Evolutionary conservation across 2,329 filamentous ascomycete species (phyloP), one percentile per base, ranked within the genome.

Genomic region (Exserohilum rostratum): DNA sequence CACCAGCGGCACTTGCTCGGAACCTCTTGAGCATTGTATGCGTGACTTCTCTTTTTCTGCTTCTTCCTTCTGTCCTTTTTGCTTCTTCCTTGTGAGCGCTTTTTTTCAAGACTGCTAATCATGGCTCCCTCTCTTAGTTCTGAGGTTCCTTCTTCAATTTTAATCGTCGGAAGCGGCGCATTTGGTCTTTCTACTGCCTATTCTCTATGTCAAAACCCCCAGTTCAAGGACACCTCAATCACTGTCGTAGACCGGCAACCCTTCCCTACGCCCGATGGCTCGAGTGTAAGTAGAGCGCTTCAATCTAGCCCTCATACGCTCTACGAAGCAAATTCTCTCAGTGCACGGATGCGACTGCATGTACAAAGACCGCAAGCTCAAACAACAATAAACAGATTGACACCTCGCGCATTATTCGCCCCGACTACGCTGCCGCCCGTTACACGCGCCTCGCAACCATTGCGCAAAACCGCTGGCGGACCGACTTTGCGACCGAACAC

Each of bases 361-460:
- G 34, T 9, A 29, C 35, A 22, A 49, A 45, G 22, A 31, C 25
- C 30, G 20, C 18, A 42, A 37, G 15, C 46, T 57, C 22, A 50
- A 58, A 29, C 43, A 10, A 25, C 13, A 15, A 40, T 38, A 52
- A 13, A 46, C 46, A 77, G 74, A 77, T 87, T 57, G 85, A 88
- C 70, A 79, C 79, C 40, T 86, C 83, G 18, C 84, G 85, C 51
- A 87, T 87, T 61, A 80, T 88, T 45, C 81, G 85, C 30, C 82
- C 87, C 33, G 93, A 98, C 80, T 98, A 98, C 70, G 87, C 90
- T 5, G 87, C 93, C 69, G 78, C 85, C 0, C 84, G 87, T 18
- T 98, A 98, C 76, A 85, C 91, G 5, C 78, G 81, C 13, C 85
- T 98, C 40, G 91, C 88, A 17, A 82, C 85, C 15, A 79, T 85